Conservation (phyloP, 352 stramenopile genomes). For the Globisporangium nagaii region DNA sequence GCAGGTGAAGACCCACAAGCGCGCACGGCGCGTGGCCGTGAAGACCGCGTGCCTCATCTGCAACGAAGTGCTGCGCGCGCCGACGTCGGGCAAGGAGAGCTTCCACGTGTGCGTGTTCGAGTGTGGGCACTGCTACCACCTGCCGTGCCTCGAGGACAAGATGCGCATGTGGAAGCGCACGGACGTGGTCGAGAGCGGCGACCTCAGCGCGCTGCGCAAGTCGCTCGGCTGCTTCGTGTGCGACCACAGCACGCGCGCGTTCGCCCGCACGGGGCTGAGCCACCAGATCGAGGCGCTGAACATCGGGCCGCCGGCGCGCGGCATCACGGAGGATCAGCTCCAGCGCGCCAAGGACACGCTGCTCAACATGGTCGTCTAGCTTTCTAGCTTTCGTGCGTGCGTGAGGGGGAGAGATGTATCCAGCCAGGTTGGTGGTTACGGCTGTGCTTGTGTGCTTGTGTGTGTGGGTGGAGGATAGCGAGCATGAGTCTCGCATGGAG, state of each 20-base stretch:
- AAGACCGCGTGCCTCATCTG: constrained; percentile 67
- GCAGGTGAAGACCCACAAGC: constrained; percentile 59
- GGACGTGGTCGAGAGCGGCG: constrained; percentile 36
- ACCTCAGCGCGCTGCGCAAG: constrained; percentile 33
- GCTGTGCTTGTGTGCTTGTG: too few relatives aligned
- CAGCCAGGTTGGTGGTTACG: too few relatives aligned
- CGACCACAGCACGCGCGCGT: constrained; percentile 66
- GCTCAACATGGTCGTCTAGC: constrained; percentile 16
- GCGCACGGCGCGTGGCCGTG: constrained; percentile 47
- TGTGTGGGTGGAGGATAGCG: too few relatives aligned
- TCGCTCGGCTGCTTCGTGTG: constrained; percentile 77
- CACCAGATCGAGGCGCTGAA: constrained; percentile 34
- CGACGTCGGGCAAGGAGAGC: constrained; percentile 37
- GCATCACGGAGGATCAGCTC: constrained; percentile 65
- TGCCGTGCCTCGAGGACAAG: constrained; percentile 77
- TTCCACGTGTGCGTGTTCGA: constrained; percentile 76
- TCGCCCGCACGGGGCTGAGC: constrained; percentile 37
- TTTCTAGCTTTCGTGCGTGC: too few relatives aligned
- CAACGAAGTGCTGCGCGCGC: constrained; percentile 42
- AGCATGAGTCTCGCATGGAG: too few relatives aligned
- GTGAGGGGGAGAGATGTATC: too few relatives aligned
- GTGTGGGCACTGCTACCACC: constrained; percentile 78
- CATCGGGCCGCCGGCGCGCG: constrained; percentile 24
- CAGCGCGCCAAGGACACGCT: constrained; percentile 69
- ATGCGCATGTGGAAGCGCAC: constrained; percentile 85